Percentiles rank a stretch among this genome's conserved stretches.
phyloP scores from a whole-genome alignment of 192 early-diverging fungal species.

The Glomus cerebriforme region DNA sequence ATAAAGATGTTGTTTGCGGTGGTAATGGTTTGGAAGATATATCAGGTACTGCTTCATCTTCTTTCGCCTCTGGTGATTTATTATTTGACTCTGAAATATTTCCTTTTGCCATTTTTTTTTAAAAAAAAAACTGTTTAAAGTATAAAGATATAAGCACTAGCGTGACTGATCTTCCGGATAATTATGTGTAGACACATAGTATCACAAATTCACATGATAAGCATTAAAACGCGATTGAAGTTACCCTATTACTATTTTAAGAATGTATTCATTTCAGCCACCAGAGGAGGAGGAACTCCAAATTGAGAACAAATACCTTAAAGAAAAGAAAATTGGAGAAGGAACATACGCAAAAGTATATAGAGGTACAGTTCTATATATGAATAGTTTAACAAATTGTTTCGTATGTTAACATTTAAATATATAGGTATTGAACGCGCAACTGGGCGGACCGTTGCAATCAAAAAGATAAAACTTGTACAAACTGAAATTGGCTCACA shows the following conservation, averaged over 20 bases:
- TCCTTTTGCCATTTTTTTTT: too few relatives aligned
- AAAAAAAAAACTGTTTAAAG: too few relatives aligned
- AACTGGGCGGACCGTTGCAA: constrained; percentile 80
- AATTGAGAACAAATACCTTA: constrained; percentile 73
- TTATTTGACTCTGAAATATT: too few relatives aligned
- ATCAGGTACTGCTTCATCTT: neutral
- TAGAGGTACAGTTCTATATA: constrained; percentile 52
- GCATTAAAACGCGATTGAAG: too few relatives aligned
- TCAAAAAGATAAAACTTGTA: constrained; percentile 97
- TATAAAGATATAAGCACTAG: too few relatives aligned
- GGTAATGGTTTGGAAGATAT: neutral
- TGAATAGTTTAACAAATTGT: neutral
- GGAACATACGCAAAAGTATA: constrained; percentile 97
- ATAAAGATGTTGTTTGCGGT: neutral
- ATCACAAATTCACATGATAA: too few relatives aligned
- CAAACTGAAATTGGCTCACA: constrained; percentile 72
- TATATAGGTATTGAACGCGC: constrained; percentile 52
- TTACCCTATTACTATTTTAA: too few relatives aligned
- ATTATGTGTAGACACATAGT: too few relatives aligned
- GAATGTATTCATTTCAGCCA: constrained; percentile 10
- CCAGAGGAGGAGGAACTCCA: constrained; percentile 67
- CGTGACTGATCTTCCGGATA: too few relatives aligned
- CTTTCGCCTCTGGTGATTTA: neutral
- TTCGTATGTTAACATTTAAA: neutral
- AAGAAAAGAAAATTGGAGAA: constrained; percentile 91